Evolutionary conservation across 495 filamentous ascomycete genomes (phyloP), one percentile per base, ranked within the genome.

Genomic region (Tuber melanosporum): DNA sequence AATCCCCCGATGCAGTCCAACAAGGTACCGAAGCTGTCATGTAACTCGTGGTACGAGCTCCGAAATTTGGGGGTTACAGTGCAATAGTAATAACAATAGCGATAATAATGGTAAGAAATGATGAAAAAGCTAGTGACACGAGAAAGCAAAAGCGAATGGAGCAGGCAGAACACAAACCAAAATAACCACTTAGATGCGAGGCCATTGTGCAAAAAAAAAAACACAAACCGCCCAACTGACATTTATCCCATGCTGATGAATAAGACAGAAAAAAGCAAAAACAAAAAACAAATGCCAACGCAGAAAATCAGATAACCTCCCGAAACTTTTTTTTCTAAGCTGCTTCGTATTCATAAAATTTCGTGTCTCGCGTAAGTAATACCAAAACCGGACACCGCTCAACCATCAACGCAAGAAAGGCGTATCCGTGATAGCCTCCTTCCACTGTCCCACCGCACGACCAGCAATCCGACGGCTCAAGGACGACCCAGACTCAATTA

Each of bases 401-500:
- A 19, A 1, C 74, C 71, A 72, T 74, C 74, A 80, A 47, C 74
- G 81, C 72, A 80, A 82, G 47, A 82, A 78, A 41, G 80, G 39
- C 62, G 79, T 72, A 36, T 82, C 80, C 44, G 32, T 82, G 14
- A 82, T 74, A n/a, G 72, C 66, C 6, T 70, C 44, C n/a, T n/a
- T 78, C 81, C 81, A 82, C 44, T 72, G 75, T n/a, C 73, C 62
- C 77, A 83, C 81, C 36, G 81, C 81, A 44, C 81, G 81, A 26
- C 77, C 81, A 46, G 81, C 80, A 78, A 82, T 82, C 62, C 81
- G 81, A 46, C 81, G 81, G 70, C 77, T 74, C 41, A 82, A 78
- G 22, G 66, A 62, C 10, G 57, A 43, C 52, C 75, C 72, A 47
- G 46, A 39, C 41, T 39, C 45, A 20, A 71, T 47, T 36, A 52